Percentiles rank a stretch among this genome's conserved stretches.
phyloP scores from a whole-genome alignment of 2,329 filamentous ascomycete species.

The Didymella arachidicola region DNA sequence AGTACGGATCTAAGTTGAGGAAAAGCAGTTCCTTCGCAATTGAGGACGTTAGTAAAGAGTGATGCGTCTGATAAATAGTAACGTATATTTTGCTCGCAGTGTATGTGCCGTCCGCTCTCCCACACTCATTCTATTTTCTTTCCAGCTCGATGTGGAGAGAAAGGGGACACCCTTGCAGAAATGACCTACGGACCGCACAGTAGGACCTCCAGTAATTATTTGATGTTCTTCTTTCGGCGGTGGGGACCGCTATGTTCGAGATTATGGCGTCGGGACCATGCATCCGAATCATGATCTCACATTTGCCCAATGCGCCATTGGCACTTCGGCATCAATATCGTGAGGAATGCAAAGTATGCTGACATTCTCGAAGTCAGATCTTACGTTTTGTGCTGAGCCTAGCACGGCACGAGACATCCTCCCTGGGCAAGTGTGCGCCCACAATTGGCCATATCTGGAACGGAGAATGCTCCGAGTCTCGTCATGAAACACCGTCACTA shows the following conservation, averaged over 20 bases:
- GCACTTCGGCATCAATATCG: background rate
- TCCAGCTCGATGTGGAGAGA: background rate
- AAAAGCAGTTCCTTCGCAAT: constrained; percentile 11
- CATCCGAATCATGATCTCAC: background rate
- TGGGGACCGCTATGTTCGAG: background rate
- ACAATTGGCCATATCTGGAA: background rate
- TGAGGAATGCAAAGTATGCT: background rate
- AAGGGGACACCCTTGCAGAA: background rate
- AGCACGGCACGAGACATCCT: background rate
- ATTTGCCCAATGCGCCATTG: background rate
- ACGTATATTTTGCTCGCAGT: no score
- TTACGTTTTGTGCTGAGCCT: background rate
- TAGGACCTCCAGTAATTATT: background rate
- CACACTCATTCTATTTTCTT: no score
- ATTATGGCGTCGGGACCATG: background rate
- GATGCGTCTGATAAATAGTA: background rate
- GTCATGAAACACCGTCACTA: background rate
- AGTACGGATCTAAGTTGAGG: constrained; percentile 43
- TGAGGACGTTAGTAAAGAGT: background rate
- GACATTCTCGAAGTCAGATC: background rate
- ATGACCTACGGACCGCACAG: background rate
- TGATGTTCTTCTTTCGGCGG: background rate
- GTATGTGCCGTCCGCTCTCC: background rate
- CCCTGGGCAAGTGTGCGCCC: background rate
- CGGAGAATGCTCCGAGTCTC: background rate